phyloP scores from a whole-genome alignment of 768 basidiomycete genomes.

The Trametes gibbosa region DNA sequence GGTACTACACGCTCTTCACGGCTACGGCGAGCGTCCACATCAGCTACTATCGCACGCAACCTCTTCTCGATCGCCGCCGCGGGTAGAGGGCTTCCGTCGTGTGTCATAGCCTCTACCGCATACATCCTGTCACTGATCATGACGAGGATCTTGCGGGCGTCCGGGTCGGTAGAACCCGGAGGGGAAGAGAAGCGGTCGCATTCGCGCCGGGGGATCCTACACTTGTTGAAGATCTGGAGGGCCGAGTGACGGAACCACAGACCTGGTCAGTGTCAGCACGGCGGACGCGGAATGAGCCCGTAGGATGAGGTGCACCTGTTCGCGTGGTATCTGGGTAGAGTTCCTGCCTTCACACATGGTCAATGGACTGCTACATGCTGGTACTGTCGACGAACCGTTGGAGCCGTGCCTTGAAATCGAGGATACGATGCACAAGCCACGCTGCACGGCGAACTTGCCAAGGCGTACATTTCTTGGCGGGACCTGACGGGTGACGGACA shows the following conservation, averaged over 20 bases:
- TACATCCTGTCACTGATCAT: slow-evolving; percentile 81
- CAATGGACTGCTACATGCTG: not conserved
- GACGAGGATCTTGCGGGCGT: slow-evolving; percentile 61
- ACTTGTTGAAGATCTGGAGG: slow-evolving; percentile 70
- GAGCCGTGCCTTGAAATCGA: slow-evolving; percentile 70
- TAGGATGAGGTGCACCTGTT: slow-evolving; percentile 46
- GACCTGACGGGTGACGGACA: slow-evolving; percentile 21
- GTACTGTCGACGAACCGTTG: slow-evolving; percentile 46
- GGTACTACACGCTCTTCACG: slow-evolving; percentile 56
- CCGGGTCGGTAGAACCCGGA: slow-evolving; percentile 42
- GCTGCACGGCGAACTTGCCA: slow-evolving; percentile 88
- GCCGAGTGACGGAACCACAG: slow-evolving; percentile 63
- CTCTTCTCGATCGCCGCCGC: slow-evolving; percentile 43
- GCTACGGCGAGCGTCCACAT: slow-evolving; percentile 52
- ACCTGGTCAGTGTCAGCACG: slow-evolving; percentile 11
- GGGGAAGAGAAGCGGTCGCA: slow-evolving; percentile 63
- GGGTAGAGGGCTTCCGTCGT: slow-evolving; percentile 31
- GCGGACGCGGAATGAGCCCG: not conserved
- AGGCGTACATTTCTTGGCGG: slow-evolving; percentile 46
- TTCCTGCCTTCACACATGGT: slow-evolving; percentile 51
- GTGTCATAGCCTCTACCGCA: slow-evolving; percentile 62
- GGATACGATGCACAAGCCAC: slow-evolving; percentile 69
- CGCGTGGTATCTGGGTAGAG: slow-evolving; percentile 68
- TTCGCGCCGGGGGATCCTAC: slow-evolving; percentile 64
- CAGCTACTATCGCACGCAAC: slow-evolving; percentile 46